Conservation (phyloP, 1,284 basidiomycete genomes). For the Ustilago nuda region DNA sequence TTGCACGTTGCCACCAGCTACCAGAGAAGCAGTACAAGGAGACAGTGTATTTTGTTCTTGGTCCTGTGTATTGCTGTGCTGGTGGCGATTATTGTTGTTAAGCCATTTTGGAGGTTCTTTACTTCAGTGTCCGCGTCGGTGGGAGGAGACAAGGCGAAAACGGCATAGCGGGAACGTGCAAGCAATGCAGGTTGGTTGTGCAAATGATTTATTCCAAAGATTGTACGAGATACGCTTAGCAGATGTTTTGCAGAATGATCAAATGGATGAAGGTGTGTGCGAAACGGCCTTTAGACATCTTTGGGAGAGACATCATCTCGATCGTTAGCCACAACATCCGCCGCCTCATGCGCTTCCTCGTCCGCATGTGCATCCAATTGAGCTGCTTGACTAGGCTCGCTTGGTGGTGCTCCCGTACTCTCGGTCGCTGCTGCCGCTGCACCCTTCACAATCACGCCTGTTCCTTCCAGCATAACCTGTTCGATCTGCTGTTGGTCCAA, state of each 20-base stretch:
- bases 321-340: slow-evolving; percentile 34
- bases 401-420: neutral
- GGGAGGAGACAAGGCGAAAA: neutral
- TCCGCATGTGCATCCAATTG: slow-evolving; percentile 40
- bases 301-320: slow-evolving; percentile 15
- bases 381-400: slow-evolving; percentile 23
- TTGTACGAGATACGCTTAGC: neutral
- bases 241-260: neutral
- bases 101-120: slow-evolving; percentile 72
- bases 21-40: slow-evolving; percentile 89
- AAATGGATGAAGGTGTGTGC: neutral
- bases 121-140: neutral
- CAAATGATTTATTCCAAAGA: neutral
- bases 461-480: slow-evolving; percentile 56
- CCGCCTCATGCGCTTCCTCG: slow-evolving; percentile 48
- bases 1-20: slow-evolving; percentile 87
- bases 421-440: slow-evolving; percentile 1
- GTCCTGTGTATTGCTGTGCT: slow-evolving; percentile 88
- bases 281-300: neutral
- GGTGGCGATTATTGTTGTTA: slow-evolving; percentile 82
- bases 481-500: slow-evolving; percentile 59
- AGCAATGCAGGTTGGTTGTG: neutral
- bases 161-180: neutral
- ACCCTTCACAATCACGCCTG: slow-evolving; percentile 24
- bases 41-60: slow-evolving; percentile 92